Conservation (phyloP, 2,329 filamentous ascomycete genomes). For the Exophiala lecanii-corni region DNA sequence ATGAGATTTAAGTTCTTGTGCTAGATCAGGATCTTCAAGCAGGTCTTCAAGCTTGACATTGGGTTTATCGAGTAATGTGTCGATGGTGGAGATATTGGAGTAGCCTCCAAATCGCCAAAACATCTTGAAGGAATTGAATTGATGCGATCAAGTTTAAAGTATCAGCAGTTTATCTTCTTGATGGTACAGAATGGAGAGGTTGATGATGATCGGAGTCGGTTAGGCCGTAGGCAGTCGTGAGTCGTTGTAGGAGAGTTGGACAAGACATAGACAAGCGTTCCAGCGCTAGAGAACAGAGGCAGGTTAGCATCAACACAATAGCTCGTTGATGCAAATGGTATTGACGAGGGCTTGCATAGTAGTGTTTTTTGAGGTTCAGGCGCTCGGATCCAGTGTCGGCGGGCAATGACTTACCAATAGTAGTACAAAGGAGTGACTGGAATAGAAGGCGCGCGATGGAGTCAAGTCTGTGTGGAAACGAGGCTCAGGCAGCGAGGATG, state of each 20-base stretch:
- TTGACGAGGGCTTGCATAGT: no score
- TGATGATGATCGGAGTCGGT: conserved; percentile 6
- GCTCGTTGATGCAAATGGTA: not conserved
- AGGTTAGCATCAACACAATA: not conserved
- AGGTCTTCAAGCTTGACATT: conserved; percentile 94
- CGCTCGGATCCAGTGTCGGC: not conserved
- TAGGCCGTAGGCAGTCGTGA: conserved; percentile 19
- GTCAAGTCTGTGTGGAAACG: not conserved
- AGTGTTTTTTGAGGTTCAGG: no score
- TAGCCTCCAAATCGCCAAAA: conserved; percentile 99
- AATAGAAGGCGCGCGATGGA: not conserved
- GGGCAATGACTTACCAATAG: not conserved
- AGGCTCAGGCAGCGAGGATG: not conserved
- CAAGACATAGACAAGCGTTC: conserved; percentile 24
- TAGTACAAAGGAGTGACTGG: not conserved
- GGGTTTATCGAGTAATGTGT: conserved; percentile 91
- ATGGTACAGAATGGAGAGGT: conserved; percentile 12
- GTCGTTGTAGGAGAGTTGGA: conserved; percentile 14
- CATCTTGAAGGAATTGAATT: conserved; percentile 59
- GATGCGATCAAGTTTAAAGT: conserved; percentile 4
- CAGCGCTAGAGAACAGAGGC: conserved; percentile 14
- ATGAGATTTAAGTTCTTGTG: conserved; percentile 96
- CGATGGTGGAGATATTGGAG: conserved; percentile 93
- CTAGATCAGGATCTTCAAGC: conserved; percentile 90
- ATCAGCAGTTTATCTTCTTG: conserved; percentile 9